Base-by-base conservation (phyloP, 208 protist species). In the Endotrypanum monterogeii region DNA sequence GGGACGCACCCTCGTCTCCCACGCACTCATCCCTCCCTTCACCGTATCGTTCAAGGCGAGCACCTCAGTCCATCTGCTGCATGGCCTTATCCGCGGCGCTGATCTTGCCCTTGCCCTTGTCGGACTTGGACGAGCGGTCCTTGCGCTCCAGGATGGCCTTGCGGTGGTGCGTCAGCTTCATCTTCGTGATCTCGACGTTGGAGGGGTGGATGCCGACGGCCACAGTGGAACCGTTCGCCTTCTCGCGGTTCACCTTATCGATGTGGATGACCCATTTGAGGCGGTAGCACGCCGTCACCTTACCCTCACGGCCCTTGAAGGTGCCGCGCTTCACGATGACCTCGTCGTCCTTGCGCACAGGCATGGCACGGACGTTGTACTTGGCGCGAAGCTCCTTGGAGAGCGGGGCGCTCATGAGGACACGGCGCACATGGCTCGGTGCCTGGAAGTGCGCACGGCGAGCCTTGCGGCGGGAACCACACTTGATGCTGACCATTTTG, bases 381-480 rank as follows among this genome's bases (percentile, higher is more conserved):
- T 99, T 99, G 39, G 89, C 90, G 73, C 98, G 94, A 37, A 99
- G 98, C 79, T 99, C 99, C 87, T 99, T 99, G 32, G 98, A 99
- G 41, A 99, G 96, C 52, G 98, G 88, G 68, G 99, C 88, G 79
- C 88, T 98, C 99, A 99, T 99, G 70, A 99, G 87, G 46, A 98
- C 96, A 81, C 98, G 94, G 74, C 99, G 96, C 71, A 98, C 86
- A 70, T 94, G 82, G 73, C 98, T 99, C 16, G 97, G 96, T 65
- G 99, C 99, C 83, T 93, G 94, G 96, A 99, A 99, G 96, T 99
- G 98, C 28, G 98, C 98, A 87, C 99, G 99, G 83, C 99, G 94
- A 74, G 83, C 83, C 94, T 99, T 99, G 63, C 99, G 93, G 78
- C 99, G 92, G 84, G 84, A 94, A 73, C 78, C 87, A 82, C 90